phyloP scores from a whole-genome alignment of 73 alveolate species.

The Breviolum minutum region DNA sequence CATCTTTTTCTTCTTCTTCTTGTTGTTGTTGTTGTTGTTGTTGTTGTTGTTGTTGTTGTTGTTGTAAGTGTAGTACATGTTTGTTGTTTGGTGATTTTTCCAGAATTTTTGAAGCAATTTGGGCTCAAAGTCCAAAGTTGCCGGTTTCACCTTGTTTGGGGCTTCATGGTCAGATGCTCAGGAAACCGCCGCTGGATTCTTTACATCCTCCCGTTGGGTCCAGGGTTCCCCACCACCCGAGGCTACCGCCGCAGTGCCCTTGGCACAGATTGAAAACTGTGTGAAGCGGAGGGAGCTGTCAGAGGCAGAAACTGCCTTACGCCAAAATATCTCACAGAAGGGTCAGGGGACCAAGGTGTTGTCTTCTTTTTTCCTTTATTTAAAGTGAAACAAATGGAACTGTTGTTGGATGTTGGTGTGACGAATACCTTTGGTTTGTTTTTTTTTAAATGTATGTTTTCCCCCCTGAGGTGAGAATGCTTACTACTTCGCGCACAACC shows the following conservation, averaged over 20 bases:
- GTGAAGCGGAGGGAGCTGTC: conserved; percentile 53
- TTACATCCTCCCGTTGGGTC: background rate
- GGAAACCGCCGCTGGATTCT: too few species aligned
- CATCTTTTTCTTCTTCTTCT: too few species aligned
- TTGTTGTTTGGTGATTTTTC: background rate
- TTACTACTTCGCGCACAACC: conserved; percentile 71
- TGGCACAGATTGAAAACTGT: conserved; percentile 79
- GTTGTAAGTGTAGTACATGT: too few species aligned
- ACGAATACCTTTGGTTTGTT: too few species aligned
- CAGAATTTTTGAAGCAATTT: background rate
- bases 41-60: too few species aligned
- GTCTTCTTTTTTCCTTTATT: background rate
- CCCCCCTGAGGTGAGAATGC: conserved; percentile 54
- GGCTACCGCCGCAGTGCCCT: conserved; percentile 76
- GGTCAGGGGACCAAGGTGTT: background rate
- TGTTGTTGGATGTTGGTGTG: background rate
- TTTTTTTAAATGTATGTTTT: background rate
- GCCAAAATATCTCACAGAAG: conserved; percentile 51
- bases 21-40: too few species aligned
- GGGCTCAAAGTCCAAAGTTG: conserved; percentile 12
- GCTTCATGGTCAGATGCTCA: background rate
- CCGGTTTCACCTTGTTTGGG: background rate
- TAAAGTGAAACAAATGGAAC: background rate
- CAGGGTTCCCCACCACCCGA: background rate
- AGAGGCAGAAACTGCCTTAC: conserved; percentile 45